These are phyloP conservation scores for Citeromyces matritensis DNA, from an alignment of 805 yeast species.

Conservation along the genomic window DNA sequence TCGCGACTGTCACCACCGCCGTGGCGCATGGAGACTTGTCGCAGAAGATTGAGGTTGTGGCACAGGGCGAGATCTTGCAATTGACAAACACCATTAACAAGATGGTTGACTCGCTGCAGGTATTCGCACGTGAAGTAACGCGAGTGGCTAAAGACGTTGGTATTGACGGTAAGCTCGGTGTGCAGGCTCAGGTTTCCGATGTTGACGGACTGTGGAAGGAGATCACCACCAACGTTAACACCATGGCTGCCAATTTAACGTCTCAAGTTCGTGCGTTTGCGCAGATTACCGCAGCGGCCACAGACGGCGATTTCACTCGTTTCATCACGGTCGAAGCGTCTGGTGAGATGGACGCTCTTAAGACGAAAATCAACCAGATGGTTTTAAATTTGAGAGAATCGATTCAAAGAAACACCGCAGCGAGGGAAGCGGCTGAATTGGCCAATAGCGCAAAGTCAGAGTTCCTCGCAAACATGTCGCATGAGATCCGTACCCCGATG, in stretches of 20 bases:
- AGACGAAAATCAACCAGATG: slow-evolving; percentile 62
- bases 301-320: slow-evolving; percentile 85
- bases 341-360: slow-evolving; percentile 76
- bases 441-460: slow-evolving; percentile 86
- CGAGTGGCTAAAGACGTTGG: slow-evolving; percentile 89
- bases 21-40: slow-evolving; percentile 84
- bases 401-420: slow-evolving; percentile 83
- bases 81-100: slow-evolving; percentile 77
- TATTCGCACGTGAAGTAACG: slow-evolving; percentile 79
- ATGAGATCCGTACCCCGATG: slow-evolving; percentile 83
- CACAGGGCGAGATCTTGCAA: slow-evolving; percentile 82
- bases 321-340: slow-evolving; percentile 84
- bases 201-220: slow-evolving; percentile 90
- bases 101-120: slow-evolving; percentile 85
- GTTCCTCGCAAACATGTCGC: slow-evolving; percentile 79
- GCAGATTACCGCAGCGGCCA: slow-evolving; percentile 86
- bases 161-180: slow-evolving; percentile 85
- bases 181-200: slow-evolving; percentile 81
- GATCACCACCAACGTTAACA: slow-evolving; percentile 80
- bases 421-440: slow-evolving; percentile 87
- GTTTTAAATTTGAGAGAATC: slow-evolving; percentile 78
- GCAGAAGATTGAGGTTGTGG: slow-evolving; percentile 77
- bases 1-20: slow-evolving; percentile 83
- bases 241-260: slow-evolving; percentile 88
- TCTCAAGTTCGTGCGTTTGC: slow-evolving; percentile 90